Evolutionary conservation across 768 basidiomycete species (phyloP).

Genomic region (Hygrocybe coccinea): DNA sequence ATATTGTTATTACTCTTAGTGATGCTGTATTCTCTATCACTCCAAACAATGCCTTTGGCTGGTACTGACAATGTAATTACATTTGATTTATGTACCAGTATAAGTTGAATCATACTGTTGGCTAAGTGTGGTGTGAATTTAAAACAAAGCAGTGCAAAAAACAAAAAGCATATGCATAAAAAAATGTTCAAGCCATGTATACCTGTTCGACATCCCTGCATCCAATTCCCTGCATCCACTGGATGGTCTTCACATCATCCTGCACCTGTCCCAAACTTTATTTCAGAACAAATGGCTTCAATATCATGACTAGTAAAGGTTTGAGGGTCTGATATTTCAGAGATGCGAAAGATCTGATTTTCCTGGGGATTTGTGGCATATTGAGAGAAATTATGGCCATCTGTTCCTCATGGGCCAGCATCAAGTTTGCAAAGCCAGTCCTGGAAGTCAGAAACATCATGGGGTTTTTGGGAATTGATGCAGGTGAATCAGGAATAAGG

Average conservation of each 20-base stretch:
- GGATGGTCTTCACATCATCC: neutral
- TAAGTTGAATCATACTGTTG: too few species aligned
- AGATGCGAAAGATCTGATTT: neutral
- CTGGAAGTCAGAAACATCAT: neutral
- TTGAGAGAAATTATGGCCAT: neutral
- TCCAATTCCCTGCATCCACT: neutral
- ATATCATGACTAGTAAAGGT: neutral
- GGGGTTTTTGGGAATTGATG: neutral
- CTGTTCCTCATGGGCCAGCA: neutral
- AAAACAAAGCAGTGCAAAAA: too few species aligned
- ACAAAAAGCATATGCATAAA: too few species aligned
- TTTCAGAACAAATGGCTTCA: neutral
- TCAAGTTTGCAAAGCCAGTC: constrained; percentile 2
- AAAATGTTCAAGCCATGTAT: too few species aligned
- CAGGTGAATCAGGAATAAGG: neutral
- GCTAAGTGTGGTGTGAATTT: too few species aligned
- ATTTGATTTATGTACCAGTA: neutral
- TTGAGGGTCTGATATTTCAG: neutral
- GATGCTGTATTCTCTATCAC: constrained; percentile 18
- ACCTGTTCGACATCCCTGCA: too few species aligned
- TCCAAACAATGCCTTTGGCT: constrained; percentile 14
- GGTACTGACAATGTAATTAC: constrained; percentile 22
- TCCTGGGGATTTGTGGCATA: neutral
- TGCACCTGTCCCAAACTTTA: neutral
- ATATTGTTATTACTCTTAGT: constrained; percentile 17